Conservation (phyloP, 495 filamentous ascomycete species). For the Amphirosellinia nigrospora region DNA sequence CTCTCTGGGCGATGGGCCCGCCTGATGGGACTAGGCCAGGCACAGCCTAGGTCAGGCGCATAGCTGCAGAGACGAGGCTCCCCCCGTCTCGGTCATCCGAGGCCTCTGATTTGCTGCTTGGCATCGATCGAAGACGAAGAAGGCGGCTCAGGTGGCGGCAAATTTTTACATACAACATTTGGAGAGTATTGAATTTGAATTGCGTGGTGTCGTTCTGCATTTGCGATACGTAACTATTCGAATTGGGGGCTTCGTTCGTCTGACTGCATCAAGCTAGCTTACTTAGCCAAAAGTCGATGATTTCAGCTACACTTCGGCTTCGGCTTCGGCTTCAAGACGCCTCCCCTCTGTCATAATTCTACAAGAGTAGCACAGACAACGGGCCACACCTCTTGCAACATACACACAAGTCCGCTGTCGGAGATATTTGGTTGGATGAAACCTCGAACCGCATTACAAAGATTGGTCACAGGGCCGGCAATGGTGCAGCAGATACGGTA, state of each 20-base stretch:
- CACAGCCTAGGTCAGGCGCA: constrained; percentile 14
- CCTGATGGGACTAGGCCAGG: not conserved
- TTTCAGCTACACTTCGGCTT: too few species aligned
- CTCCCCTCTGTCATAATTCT: not conserved
- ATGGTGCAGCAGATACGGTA: not conserved
- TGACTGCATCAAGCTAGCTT: not conserved
- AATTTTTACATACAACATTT: constrained; percentile 10
- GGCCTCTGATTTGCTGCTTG: constrained; percentile 3
- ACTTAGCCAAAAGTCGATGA: too few species aligned
- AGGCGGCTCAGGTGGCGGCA: not conserved
- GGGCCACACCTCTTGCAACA: constrained; percentile 1
- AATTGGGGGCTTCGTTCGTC: not conserved
- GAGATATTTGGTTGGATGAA: not conserved
- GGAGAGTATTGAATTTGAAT: not conserved
- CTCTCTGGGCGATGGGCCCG: not conserved
- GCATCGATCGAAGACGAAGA: not conserved
- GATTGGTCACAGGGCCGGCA: constrained; percentile 20
- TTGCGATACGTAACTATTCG: not conserved
- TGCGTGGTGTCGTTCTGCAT: not conserved
- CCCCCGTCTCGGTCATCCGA: not conserved
- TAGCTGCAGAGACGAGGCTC: constrained; percentile 16
- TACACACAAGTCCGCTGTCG: constrained; percentile 13
- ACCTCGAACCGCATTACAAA: not conserved
- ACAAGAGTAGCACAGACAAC: not conserved
- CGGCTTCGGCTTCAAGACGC: not conserved